Evolutionary conservation across 352 stramenopile genomes (phyloP), one percentile per base, ranked within the genome.

Genomic region (Pythium dissotocum): DNA sequence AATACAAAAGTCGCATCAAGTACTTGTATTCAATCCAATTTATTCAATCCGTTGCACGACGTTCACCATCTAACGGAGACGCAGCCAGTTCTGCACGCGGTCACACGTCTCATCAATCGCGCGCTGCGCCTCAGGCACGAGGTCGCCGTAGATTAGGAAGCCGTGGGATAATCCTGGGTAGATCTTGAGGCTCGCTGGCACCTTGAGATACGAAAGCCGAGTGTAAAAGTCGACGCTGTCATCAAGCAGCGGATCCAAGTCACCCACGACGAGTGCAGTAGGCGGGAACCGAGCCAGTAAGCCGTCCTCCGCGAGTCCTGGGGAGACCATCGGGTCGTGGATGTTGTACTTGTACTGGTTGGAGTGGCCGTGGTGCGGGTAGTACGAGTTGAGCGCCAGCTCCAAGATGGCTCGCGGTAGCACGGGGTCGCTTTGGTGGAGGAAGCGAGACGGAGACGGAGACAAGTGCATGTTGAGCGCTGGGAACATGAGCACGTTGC

Each of bases 211-310:
- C 40, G 84, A 86, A 8, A 97, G 72, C 1, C 90, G 84, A 32
- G 87, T 96, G 69, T 95, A 90, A 68, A 97, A 96, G 68, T 97
- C 90, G n/a, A 97, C 86, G 28, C 82, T 93, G 66, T 97, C 90
- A 60, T 97, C 90, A 56, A 97, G 71, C 40, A 97, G 65, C 35
- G 88, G 90, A 53, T 97, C 90, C 48, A 95, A 61, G 58, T 94
- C 90, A 24, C 90, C 90, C 4, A 96, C 87, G n/a, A 93, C 77
- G 16, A 97, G 78, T 40, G 82, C 79, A 1, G 90, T 97, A 1
- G 85, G 83, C 36, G 90, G 90, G 35, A 97, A 95, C 49, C 88
- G 82, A 32, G 78, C 67, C 12, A 97, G 74, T 30, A 96, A 57
- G 1, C 63, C 73, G 69, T 97, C 90, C 59, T 93, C 82, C 0